phyloP scores from a whole-genome alignment of 2,329 filamentous ascomycete genomes.

The Aspergillus calidoustus region DNA sequence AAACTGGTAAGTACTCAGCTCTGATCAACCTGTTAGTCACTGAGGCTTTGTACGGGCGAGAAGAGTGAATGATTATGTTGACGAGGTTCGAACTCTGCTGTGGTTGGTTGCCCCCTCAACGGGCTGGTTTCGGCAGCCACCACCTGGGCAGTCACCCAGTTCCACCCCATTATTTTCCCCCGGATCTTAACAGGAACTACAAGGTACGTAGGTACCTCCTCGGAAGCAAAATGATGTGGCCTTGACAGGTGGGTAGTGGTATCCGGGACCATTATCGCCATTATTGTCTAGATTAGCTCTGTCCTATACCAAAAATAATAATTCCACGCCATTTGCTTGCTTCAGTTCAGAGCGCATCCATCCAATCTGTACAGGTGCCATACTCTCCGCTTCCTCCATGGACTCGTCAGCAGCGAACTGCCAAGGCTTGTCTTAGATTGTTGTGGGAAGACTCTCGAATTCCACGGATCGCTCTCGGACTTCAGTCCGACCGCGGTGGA shows the following conservation, averaged over 20 bases:
- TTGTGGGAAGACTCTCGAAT: not conserved
- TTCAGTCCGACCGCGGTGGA: conserved; percentile 2
- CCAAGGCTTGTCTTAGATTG: not conserved
- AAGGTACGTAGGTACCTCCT: too few species aligned
- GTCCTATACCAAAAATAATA: too few species aligned
- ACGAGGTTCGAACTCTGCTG: conserved; percentile 16
- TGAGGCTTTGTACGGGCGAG: not conserved
- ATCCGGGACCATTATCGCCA: too few species aligned
- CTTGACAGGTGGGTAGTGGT: too few species aligned
- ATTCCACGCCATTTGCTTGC: too few species aligned
- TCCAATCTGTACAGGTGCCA: too few species aligned
- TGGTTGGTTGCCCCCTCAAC: conserved; percentile 29
- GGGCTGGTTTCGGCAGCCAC: not conserved
- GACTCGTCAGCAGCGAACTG: not conserved
- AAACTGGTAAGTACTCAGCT: not conserved
- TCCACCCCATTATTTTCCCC: not conserved
- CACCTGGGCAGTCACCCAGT: not conserved
- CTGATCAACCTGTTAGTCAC: conserved; percentile 1
- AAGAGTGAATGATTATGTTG: conserved; percentile 5
- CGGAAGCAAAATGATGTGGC: too few species aligned
- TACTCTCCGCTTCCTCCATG: not conserved
- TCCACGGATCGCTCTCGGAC: not conserved
- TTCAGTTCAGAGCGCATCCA: too few species aligned
- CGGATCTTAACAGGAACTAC: not conserved
- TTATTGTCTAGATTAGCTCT: too few species aligned